Base-by-base conservation (phyloP, 345 rosid genomes). In the Raphanus sativus region DNA sequence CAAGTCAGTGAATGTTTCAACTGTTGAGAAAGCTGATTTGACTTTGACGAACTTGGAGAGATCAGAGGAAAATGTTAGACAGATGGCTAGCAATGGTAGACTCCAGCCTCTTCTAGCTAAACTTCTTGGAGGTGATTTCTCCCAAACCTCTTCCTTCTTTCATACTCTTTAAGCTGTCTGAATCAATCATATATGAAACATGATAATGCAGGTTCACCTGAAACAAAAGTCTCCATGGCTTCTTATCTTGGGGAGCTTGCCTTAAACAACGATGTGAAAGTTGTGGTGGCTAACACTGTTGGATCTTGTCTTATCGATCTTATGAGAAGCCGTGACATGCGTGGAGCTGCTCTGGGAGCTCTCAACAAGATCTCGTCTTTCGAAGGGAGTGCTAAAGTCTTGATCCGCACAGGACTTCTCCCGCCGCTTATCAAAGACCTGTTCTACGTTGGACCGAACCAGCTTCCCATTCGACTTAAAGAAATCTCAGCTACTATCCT, bases 401-500 rank as follows among this genome's bases (percentile, higher is more conserved):
- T 95, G 75, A 87, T 95, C 69, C 86, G 83, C 52, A 79, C 87
- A 16, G 98, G 97, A 25, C 92, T 95, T 74, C 95, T 95, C 62
- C 97, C 94, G 30, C 97, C 97, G 29, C 95, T 95, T 75, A 90
- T 92, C 42, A 87, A 84, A 76, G 96, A 95, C 76, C 86, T 95
- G 75, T 90, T 95, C 67, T 86, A 84, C 2, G 93, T 89, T 10
- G 97, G 95, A 1, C 70, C 90, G 32, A 89, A 87, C 75, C 93
- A 86, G 45, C 92, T 90, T 61, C 94, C 99, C 1, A 92, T 88
- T 90, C 88, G 91, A 32, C 84, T 95, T 32, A 95, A 95, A 82
- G 97, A 95, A 84, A 87, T 95, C 17, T 75, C 99, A 0, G 99
- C 99, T 29, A 95, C 97, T 50, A 92, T 95, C 80, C 96, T 95